Evolutionary conservation across 2,329 filamentous ascomycete genomes (phyloP), one percentile per base, ranked within the genome.

Genomic region (Paecilomyces niveus): DNA sequence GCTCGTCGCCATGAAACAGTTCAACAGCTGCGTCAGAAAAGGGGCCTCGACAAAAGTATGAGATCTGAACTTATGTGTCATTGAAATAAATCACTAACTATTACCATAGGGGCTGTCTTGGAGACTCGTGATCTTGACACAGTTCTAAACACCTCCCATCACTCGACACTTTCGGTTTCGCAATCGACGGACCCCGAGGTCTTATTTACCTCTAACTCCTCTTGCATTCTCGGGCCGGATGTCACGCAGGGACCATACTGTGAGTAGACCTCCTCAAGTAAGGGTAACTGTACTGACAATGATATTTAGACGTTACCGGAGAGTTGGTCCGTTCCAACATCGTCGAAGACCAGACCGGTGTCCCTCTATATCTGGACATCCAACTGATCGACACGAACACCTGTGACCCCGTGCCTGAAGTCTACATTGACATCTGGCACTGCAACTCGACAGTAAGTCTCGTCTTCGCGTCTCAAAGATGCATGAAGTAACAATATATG

Each of bases 171-270:
- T 45, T 63, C 62, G 31, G 62, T 70, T 15, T 63, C 64, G 49
- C 54, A 54, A n/a, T 60, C 53, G 10, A 67, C 64, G 10, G 65
- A 67, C 55, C 65, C 68, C 3, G 59, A 55, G 0, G 60, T 68
- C 5, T 61, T 74, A 29, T 74, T 74, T 45, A 61, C 64, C 11
- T 70, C 68, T 7, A 67, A 69, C 65, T 50, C 72, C 62, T 59
- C 77, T 18, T 83, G 81, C 61, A 70, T 82, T 26, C 71, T 84
- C 29, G 78, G 74, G n/a, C 80, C 81, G 0, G 81, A 83, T 65
- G 77, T 78, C 21, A 83, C 77, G 2, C 74, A 82, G 65, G 81
- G 81, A 0, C 82, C 82, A 21, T 84, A 83, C 72, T 84, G 69
- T 72, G 29, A 24, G 68, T 54, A 1, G 39, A 22, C 22, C 22